Conservation (phyloP, 306 rosid species). For the Cucurbita maxima region DNA sequence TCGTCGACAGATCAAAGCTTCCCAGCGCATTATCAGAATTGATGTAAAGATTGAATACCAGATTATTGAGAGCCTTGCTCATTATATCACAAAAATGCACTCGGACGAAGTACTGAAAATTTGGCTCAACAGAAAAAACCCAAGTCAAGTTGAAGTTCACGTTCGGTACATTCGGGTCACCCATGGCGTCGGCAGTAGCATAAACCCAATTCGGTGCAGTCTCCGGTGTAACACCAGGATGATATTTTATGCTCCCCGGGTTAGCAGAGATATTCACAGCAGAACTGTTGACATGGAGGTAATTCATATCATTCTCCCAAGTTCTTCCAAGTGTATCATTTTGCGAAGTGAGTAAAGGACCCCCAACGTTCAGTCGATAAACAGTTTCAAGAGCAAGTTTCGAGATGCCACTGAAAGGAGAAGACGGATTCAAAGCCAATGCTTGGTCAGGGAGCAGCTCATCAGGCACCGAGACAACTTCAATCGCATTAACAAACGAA, state of each 20-base stretch:
- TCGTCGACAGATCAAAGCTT: conserved; percentile 60
- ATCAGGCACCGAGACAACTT: conserved; percentile 76
- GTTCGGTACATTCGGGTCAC: conserved; percentile 38
- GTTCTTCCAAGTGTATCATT: conserved; percentile 87
- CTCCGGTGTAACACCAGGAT: conserved; percentile 35
- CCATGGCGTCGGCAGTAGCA: conserved; percentile 80
- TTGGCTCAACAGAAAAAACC: conserved; percentile 63
- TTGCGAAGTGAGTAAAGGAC: conserved; percentile 56
- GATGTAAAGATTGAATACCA: conserved; percentile 70
- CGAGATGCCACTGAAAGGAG: conserved; percentile 53
- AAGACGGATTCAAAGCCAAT: conserved; percentile 36
- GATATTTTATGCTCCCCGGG: conserved; percentile 53
- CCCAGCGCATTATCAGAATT: conserved; percentile 45
- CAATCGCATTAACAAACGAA: conserved; percentile 80
- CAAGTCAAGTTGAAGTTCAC: conserved; percentile 85
- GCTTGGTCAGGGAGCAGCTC: conserved; percentile 70
- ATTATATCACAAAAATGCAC: conserved; percentile 79
- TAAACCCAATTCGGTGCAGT: conserved; percentile 84
- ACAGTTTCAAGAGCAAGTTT: conserved; percentile 60
- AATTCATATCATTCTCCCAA: conserved; percentile 74
- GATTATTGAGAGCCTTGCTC: conserved; percentile 50
- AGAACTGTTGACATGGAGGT: conserved; percentile 73
- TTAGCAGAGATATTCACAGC: conserved; percentile 39
- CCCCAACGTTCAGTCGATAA: conserved; percentile 76
- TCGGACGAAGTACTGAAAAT: conserved; percentile 54